Evolutionary conservation across 371 early-diverging fungal species (phyloP).

Genomic region (Mucor irregularis): DNA sequence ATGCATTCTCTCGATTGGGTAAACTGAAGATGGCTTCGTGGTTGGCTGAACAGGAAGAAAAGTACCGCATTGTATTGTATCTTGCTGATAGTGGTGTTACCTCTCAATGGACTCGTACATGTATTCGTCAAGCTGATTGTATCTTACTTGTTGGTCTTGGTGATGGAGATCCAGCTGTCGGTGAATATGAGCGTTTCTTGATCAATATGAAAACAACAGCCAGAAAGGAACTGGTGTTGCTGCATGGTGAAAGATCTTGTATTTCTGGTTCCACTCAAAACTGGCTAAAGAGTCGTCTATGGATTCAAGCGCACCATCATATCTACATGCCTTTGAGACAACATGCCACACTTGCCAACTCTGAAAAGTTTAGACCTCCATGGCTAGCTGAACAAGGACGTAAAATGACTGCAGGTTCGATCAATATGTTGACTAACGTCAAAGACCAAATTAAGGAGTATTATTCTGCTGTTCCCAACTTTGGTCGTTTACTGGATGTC

Average conservation of each 20-base stretch:
- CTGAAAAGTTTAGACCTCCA: slow-evolving; percentile 45
- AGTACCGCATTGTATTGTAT: slow-evolving; percentile 83
- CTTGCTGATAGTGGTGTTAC: slow-evolving; percentile 91
- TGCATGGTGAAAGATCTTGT: slow-evolving; percentile 81
- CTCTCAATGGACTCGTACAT: slow-evolving; percentile 94
- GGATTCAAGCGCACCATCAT: slow-evolving; percentile 98
- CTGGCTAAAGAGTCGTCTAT: slow-evolving; percentile 91
- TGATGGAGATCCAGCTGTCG: slow-evolving; percentile 85
- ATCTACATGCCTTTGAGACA: slow-evolving; percentile 82
- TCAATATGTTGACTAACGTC: slow-evolving; percentile 60
- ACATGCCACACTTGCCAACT: slow-evolving; percentile 22
- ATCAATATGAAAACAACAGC: slow-evolving; percentile 95
- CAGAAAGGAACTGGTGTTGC: slow-evolving; percentile 90
- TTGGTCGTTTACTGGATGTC: slow-evolving; percentile 32
- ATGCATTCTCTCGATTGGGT: slow-evolving; percentile 90
- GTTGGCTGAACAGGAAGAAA: slow-evolving; percentile 94
- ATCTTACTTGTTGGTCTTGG: slow-evolving; percentile 90
- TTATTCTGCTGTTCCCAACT: slow-evolving; percentile 49
- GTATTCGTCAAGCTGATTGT: slow-evolving; percentile 96
- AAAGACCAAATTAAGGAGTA: slow-evolving; percentile 73
- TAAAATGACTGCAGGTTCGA: slow-evolving; percentile 56
- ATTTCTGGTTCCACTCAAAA: slow-evolving; percentile 81
- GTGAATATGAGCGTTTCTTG: slow-evolving; percentile 90
- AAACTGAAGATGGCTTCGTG: slow-evolving; percentile 88
- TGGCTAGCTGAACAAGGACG: slow-evolving; percentile 56